Conservation (phyloP, 257 asterid species). For the Striga asiatica region DNA sequence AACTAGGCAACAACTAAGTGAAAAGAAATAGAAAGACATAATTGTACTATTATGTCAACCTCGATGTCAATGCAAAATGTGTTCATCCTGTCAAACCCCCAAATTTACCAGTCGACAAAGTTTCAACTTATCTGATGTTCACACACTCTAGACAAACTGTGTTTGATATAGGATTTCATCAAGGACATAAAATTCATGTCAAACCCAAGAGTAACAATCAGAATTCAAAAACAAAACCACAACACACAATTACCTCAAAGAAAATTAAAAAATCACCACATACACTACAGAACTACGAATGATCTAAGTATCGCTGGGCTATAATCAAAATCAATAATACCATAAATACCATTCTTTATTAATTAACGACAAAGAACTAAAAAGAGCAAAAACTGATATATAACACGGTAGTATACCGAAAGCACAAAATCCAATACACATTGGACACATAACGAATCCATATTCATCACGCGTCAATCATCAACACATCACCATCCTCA, state of each 20-base stretch:
- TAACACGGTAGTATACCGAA: constrained; percentile 10
- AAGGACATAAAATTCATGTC: neutral
- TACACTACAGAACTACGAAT: no score
- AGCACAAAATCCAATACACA: neutral
- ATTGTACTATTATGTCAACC: neutral
- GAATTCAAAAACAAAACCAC: neutral
- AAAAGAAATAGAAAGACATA: constrained; percentile 2
- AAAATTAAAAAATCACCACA: no score
- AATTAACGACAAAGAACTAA: neutral
- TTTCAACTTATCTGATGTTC: neutral
- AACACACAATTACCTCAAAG: no score
- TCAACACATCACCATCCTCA: constrained; percentile 53
- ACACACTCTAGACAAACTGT: neutral
- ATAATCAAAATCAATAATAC: neutral
- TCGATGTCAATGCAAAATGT: neutral
- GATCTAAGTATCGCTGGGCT: neutral
- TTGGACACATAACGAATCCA: neutral
- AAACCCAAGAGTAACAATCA: neutral
- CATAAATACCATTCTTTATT: neutral
- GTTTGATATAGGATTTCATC: neutral
- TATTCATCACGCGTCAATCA: constrained; percentile 33
- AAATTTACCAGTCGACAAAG: neutral
- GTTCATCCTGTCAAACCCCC: neutral
- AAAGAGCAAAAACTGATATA: neutral
- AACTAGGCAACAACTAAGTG: neutral